Evolutionary conservation across 352 stramenopile species (phyloP), one percentile per base, ranked within the genome.

Genomic region (Pythium dissotocum): DNA sequence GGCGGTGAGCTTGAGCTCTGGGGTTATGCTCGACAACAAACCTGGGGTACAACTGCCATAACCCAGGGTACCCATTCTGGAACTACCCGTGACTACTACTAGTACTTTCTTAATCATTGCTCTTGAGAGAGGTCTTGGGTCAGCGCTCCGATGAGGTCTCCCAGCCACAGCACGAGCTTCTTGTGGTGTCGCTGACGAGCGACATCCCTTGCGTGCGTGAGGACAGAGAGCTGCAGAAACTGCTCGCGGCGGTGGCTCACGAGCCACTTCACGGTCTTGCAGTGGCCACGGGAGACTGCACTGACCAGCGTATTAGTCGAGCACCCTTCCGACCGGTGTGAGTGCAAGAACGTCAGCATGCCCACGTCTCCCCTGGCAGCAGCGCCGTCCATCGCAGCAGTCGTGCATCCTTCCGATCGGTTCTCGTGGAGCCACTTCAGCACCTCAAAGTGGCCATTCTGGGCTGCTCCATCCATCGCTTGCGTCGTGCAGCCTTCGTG

Each of bases 401-500:
- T 67, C 9, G 65, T 60, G 38, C 67, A n/a, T n/a, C n/a, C n/a
- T n/a, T n/a, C n/a, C n/a, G n/a, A n/a, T n/a, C n/a, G n/a, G n/a
- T n/a, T n/a, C 3, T 33, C 21, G 21, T 72, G 63, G 14, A 76
- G 69, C 57, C 58, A 76, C 21, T 60, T 42, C 7, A 76, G 58
- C 1, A 72, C 58, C 3, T 70, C 32, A 13, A 74, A 54, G 30
- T 72, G 69, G n/a, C 64, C 69, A 62, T 56, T 63, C 49, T 58
- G 38, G 8, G 69, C 69, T 6, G 69, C 69, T 30, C 58, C 63
- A 28, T 76, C 61, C 69, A 76, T 76, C 8, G 69, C 69, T 18
- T 36, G 44, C 1, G 57, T 59, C 65, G n/a, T n/a, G n/a, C n/a
- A n/a, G n/a, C n/a, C n/a, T n/a, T n/a, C n/a, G n/a, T n/a, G n/a